Evolutionary conservation across 208 protist species (phyloP), one percentile per base, ranked within the genome.

Genomic region (Acanthamoeba comandoni): DNA sequence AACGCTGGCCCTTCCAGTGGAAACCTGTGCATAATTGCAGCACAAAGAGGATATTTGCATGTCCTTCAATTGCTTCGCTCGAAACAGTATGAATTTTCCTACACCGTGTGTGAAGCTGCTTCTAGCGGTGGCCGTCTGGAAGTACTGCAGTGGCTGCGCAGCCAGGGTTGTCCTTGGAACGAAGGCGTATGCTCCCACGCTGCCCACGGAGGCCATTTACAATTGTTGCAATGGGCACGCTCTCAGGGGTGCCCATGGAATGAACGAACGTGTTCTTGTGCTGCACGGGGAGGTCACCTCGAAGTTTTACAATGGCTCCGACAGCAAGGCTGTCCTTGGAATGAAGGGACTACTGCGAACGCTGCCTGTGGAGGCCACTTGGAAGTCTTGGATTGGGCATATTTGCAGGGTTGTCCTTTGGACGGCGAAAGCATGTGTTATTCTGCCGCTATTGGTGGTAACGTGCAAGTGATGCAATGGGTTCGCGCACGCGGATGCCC

Each of bases 161-260:
- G 15, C 31, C 39, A 77, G 35, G 69, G 69, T 43, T 77, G 69
- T 24, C 22, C 69, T 9, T 77, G 69, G 69, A 43, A 77, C 22
- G 35, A 77, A 43, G 17, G 35, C 9, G 52, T 43, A 11, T 77
- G 69, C 22, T 15, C 31, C 22, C 15, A 24, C 22, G 69, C 69
- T 5, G 69, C 69, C 5, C 17, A 43, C 9, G 19, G 8, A 8
- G 69, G 69, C 69, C 69, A 77, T 24, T 43, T 77, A 8, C 35
- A 77, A 24, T 5, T 77, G 35, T 24, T 77, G 19, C 69, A 77
- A 43, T 77, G 69, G 69, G 69, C 69, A 24, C 24, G 69, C 31
- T 15, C 24, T 17, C 15, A 77, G n/a, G 69, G 69, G 15, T 77
- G 69, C n/a, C 69, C 35, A 12, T 35, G 35, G 69, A 43, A 51